Evolutionary conservation across 805 yeast species (phyloP).

Genomic region (Schizosaccharomyces osmophilus): DNA sequence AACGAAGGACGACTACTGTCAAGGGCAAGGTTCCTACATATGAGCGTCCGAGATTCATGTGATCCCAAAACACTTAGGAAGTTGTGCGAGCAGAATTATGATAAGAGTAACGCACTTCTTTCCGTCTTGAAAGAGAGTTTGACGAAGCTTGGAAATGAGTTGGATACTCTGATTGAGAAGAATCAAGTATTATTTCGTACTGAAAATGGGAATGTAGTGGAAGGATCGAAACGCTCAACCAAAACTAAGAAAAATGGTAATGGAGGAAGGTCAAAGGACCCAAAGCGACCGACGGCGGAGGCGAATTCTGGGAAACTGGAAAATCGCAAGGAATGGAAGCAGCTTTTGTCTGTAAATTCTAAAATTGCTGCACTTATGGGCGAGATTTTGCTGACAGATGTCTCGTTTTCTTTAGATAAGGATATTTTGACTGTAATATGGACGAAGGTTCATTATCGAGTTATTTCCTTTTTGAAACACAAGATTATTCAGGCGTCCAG

Average conservation of each 20-base stretch:
- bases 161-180: not conserved
- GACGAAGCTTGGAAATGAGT: not conserved
- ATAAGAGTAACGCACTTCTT: not conserved
- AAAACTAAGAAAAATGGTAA: not conserved
- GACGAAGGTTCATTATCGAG: not conserved
- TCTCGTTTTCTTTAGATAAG: not conserved
- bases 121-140: not conserved
- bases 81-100: not conserved
- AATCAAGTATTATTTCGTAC: not conserved
- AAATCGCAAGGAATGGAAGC: not conserved
- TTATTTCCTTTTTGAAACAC: not conserved
- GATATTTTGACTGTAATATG: not conserved
- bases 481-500: not conserved
- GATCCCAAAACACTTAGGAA: not conserved
- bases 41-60: slow-evolving; percentile 1
- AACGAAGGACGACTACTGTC: not conserved
- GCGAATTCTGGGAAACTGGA: not conserved
- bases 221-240: not conserved
- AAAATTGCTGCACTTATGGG: not conserved
- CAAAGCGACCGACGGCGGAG: not conserved
- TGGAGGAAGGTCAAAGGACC: not conserved
- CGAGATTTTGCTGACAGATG: not conserved
- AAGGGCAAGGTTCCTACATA: not conserved
- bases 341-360: not conserved
- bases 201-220: not conserved